These are phyloP conservation scores for Globisporangium barbulae DNA, from an alignment of 352 stramenopile species.

Conservation along the genomic window DNA sequence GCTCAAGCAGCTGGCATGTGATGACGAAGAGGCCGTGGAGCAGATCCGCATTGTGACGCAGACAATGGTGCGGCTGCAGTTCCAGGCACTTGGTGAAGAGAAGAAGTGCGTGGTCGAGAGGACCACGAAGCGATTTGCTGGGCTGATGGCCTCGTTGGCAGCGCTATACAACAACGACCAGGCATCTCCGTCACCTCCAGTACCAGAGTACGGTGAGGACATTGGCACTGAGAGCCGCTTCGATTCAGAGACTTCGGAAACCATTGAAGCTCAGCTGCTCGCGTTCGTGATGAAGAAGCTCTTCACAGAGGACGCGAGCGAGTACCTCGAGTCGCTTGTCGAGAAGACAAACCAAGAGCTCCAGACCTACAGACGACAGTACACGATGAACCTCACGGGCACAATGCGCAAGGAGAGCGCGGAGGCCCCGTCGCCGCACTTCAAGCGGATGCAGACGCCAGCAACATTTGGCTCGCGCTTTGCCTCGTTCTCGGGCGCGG, in stretches of 20 bases:
- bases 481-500: slow-evolving; percentile 38
- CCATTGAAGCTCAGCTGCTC: slow-evolving; percentile 25
- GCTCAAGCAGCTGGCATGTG: slow-evolving; percentile 26
- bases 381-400: slow-evolving; percentile 29
- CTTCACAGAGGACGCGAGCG: slow-evolving; percentile 34
- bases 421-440: slow-evolving; percentile 25
- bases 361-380: slow-evolving; percentile 35
- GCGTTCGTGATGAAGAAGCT: slow-evolving; percentile 39
- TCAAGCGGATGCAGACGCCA: slow-evolving; percentile 20
- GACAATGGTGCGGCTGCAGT: slow-evolving; percentile 35
- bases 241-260: background rate
- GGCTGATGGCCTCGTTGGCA: slow-evolving; percentile 22
- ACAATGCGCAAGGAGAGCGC: slow-evolving; percentile 22
- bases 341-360: slow-evolving; percentile 37
- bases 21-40: slow-evolving; percentile 18
- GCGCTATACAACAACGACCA: background rate
- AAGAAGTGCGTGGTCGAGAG: slow-evolving; percentile 39
- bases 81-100: slow-evolving; percentile 32
- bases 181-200: background rate
- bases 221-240: slow-evolving; percentile 6
- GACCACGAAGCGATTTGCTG: slow-evolving; percentile 29
- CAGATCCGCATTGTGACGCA: slow-evolving; percentile 40
- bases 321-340: slow-evolving; percentile 43
- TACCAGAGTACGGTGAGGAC: background rate
- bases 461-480: slow-evolving; percentile 26